Evolutionary conservation across 139 green algal genomes (phyloP), one percentile per base, ranked within the genome.

Genomic region (Chlorella vulgaris): DNA sequence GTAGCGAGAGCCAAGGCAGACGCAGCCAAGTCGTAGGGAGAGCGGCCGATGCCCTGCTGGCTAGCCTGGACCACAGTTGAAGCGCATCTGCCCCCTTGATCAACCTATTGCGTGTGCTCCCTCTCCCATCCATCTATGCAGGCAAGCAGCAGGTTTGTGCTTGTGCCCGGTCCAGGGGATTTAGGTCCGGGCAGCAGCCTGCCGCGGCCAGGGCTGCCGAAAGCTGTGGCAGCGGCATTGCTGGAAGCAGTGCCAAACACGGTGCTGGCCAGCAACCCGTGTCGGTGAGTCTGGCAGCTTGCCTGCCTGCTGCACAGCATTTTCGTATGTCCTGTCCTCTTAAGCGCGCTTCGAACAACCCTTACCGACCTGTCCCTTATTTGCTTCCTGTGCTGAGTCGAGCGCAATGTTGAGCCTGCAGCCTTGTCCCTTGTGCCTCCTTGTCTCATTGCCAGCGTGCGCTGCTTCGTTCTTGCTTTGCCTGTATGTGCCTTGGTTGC

Each of bases 111-210:
- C 47, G 13, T 55, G 47, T 1, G 29, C 33, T 39, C 38, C 7
- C 22, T 74, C 0, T 0, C 35, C 26, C 0, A 43, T 31, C 29
- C 40, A 31, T 21, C 36, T 28, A 40, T 67, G 63, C 84, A 92
- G 84, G 83, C 89, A 7, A 69, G 86, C 38, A 92, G 81, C 71
- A 88, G 84, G 22, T 94, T 96, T 70, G 85, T 98, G 43, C 93
- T 98, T 76, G 86, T 98, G 35, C 95, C 95, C 0, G 94, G 95
- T 1, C 94, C 94, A 0, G 85, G 89, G 35, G 95, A 98, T 79
- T 83, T 93, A 1, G 91, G 93, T 5, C 85, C 90, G 1, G 87
- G 74, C 1, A 28, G 51, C 35, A 83, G 93, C 31, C 85, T 98
- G 69, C 94, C 94, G 4, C 91, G 92, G 68, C 91, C 93, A 18